Percentiles rank a stretch among this genome's conserved stretches.
Conservation (phyloP, 129 eudicot species). For the Tagetes patula region DNA sequence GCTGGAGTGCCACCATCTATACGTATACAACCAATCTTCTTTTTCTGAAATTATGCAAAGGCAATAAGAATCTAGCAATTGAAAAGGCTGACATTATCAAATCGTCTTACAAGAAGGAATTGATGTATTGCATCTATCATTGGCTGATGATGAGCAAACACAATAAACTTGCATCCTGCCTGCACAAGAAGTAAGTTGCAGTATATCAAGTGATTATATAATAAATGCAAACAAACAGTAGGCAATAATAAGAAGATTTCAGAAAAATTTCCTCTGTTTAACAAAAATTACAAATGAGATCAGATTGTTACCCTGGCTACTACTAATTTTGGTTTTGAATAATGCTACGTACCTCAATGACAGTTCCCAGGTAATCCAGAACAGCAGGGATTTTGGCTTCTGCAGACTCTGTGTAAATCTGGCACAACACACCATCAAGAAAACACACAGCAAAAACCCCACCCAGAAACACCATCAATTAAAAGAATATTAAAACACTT, state of each 20-base stretch:
- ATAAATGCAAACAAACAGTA: too few relatives aligned
- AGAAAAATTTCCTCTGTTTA: not conserved
- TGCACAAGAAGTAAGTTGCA: slow-evolving; percentile 36
- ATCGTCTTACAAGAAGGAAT: slow-evolving; percentile 61
- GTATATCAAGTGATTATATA: not conserved
- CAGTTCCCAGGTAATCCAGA: slow-evolving; percentile 84
- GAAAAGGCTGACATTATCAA: not conserved
- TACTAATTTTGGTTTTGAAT: slow-evolving; percentile 27
- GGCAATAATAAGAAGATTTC: not conserved
- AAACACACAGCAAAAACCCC: not conserved
- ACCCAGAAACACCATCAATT: slow-evolving; percentile 18
- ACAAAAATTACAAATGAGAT: slow-evolving; percentile 2
- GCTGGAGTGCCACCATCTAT: slow-evolving; percentile 93
- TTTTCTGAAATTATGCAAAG: slow-evolving; percentile 53
- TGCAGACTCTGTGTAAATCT: slow-evolving; percentile 95
- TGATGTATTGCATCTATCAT: slow-evolving; percentile 87
- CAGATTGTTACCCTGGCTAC: slow-evolving; percentile 39
- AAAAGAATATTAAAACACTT: slow-evolving; percentile 4
- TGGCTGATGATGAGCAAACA: slow-evolving; percentile 91
- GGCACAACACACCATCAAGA: slow-evolving; percentile 30
- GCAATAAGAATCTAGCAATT: slow-evolving; percentile 19
- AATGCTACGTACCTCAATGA: slow-evolving; percentile 63
- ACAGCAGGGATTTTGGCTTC: slow-evolving; percentile 97
- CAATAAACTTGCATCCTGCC: slow-evolving; percentile 94
- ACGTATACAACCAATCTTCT: slow-evolving; percentile 88